Conservation (phyloP, 2,329 filamentous ascomycete genomes). For the Cladophialophora bantiana region DNA sequence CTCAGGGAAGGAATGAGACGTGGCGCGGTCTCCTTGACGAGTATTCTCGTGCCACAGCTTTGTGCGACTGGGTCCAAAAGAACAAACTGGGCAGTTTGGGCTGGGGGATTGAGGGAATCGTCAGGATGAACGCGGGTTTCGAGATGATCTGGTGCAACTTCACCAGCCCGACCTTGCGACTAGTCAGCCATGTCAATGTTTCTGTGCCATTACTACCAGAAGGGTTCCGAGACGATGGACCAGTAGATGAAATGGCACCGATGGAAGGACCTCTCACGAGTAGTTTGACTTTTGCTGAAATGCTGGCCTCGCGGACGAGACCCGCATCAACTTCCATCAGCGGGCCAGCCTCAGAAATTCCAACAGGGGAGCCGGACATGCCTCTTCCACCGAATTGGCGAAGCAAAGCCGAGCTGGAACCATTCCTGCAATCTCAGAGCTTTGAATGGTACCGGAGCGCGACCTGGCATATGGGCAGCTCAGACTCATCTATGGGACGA, state of each 20-base stretch:
- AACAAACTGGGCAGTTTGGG: slow-evolving; percentile 53
- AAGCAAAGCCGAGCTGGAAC: slow-evolving; percentile 44
- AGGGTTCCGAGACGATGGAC: slow-evolving; percentile 5
- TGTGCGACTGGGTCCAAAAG: slow-evolving; percentile 56
- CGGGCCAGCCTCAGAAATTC: slow-evolving; percentile 6
- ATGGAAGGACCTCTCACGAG: background rate
- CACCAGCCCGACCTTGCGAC: slow-evolving; percentile 51
- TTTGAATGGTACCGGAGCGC: slow-evolving; percentile 58
- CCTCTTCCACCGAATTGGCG: slow-evolving; percentile 51
- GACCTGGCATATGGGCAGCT: slow-evolving; percentile 53
- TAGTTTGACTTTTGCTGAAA: background rate
- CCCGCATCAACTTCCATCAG: background rate
- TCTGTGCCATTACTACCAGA: slow-evolving; percentile 52
- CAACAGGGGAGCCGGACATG: slow-evolving; percentile 42
- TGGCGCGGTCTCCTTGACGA: slow-evolving; percentile 54
- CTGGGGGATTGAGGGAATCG: slow-evolving; percentile 59
- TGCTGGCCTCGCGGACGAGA: slow-evolving; percentile 10
- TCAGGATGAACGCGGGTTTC: slow-evolving; percentile 61
- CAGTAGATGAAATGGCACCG: background rate
- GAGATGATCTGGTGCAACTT: slow-evolving; percentile 63
- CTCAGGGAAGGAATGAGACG: slow-evolving; percentile 32
- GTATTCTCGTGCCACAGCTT: slow-evolving; percentile 56
- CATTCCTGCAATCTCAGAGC: slow-evolving; percentile 50
- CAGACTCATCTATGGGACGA: slow-evolving; percentile 47
- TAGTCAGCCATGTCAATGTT: slow-evolving; percentile 56